Conservation (phyloP, 2,329 filamentous ascomycete genomes). For the Gnomoniopsis smithogilvyi region DNA sequence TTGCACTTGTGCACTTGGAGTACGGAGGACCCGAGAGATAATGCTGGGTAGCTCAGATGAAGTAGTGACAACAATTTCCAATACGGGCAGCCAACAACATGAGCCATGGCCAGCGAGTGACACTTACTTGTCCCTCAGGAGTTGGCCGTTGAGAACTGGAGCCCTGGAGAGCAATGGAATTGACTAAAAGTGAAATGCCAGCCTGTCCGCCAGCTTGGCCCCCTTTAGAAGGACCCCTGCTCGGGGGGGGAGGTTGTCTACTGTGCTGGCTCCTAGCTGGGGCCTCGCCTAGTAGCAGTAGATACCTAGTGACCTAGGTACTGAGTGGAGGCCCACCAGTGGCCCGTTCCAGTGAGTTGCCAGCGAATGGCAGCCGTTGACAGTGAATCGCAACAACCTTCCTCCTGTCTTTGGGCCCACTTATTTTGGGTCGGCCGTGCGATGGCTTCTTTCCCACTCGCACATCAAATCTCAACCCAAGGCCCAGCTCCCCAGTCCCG, state of each 20-base stretch:
- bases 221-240: neutral
- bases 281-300: neutral
- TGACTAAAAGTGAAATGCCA: no score
- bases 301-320: neutral
- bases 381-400: conserved; percentile 11
- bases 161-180: no score
- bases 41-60: neutral
- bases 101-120: neutral
- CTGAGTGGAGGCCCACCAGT: conserved; percentile 12
- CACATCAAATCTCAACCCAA: conserved; percentile 17
- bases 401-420: conserved; percentile 4
- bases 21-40: neutral
- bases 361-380: conserved; percentile 10
- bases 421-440: conserved; percentile 16
- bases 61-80: neutral
- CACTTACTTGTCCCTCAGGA: neutral
- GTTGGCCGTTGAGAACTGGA: neutral
- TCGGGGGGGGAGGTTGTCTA: neutral
- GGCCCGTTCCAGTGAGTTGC: conserved; percentile 17
- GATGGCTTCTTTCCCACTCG: conserved; percentile 19
- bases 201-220: neutral
- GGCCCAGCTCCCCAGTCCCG: conserved; percentile 16
- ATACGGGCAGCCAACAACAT: neutral
- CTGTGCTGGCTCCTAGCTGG: neutral
- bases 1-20: neutral